These are phyloP conservation scores for Mercurialis annua DNA, from an alignment of 345 rosid genomes.

Conservation along the genomic window DNA sequence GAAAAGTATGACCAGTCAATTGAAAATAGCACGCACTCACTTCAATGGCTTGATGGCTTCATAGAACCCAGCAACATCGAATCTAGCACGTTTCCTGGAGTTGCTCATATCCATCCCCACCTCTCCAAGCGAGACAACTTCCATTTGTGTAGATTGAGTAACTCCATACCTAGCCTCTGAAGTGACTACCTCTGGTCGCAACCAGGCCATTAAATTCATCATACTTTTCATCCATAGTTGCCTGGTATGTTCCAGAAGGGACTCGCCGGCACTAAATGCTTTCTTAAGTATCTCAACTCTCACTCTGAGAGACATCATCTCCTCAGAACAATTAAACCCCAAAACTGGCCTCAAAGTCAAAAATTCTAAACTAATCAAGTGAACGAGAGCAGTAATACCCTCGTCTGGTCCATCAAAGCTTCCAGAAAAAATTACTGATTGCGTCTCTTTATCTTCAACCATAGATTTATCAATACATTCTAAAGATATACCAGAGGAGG, in stretches of 20 bases:
- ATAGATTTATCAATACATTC: slow-evolving; percentile 49
- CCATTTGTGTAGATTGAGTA: slow-evolving; percentile 28
- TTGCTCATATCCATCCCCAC: slow-evolving; percentile 27
- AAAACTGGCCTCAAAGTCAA: slow-evolving; percentile 61
- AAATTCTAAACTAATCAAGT: slow-evolving; percentile 62
- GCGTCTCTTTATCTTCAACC: slow-evolving; percentile 32
- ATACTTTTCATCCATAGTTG: slow-evolving; percentile 87
- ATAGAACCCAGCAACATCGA: slow-evolving; percentile 80
- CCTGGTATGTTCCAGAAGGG: slow-evolving; percentile 61
- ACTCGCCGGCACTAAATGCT: slow-evolving; percentile 71
- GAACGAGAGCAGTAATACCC: slow-evolving; percentile 76
- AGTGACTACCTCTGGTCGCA: slow-evolving; percentile 83
- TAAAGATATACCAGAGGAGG: slow-evolving; percentile 51
- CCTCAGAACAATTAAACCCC: slow-evolving; percentile 31
- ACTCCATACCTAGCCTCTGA: slow-evolving; percentile 71
- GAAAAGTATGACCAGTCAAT: background rate
- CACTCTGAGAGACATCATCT: slow-evolving; percentile 49
- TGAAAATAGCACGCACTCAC: slow-evolving; percentile 42
- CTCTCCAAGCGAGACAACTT: slow-evolving; percentile 24
- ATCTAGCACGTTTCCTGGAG: slow-evolving; percentile 41
- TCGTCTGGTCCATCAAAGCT: slow-evolving; percentile 84
- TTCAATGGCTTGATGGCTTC: slow-evolving; percentile 94
- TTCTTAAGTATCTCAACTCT: slow-evolving; percentile 73
- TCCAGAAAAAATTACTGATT: slow-evolving; percentile 54
- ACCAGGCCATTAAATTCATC: slow-evolving; percentile 88